These are phyloP conservation scores for Huntiella omanensis DNA, from an alignment of 2,329 filamentous ascomycete species.

Conservation along the genomic window DNA sequence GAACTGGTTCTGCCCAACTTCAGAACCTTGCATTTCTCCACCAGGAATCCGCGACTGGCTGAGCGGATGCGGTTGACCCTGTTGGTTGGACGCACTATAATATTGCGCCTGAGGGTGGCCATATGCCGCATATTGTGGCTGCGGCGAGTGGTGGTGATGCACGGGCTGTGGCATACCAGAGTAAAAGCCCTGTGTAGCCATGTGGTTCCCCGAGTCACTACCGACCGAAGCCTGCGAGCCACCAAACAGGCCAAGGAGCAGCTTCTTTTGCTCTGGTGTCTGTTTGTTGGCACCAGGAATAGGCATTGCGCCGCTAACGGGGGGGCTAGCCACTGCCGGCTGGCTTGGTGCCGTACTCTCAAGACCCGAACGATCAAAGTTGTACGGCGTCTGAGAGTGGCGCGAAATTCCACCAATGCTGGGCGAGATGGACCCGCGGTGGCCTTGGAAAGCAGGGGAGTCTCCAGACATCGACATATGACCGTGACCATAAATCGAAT, in stretches of 20 bases:
- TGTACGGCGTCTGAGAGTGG: conserved; percentile 11
- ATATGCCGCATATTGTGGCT: conserved; percentile 8
- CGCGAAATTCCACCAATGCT: conserved; percentile 10
- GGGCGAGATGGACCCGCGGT: conserved; percentile 8
- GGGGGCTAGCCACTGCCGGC: conserved; percentile 15
- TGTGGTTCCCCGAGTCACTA: neutral
- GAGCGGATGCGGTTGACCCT: conserved; percentile 8
- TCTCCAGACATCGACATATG: conserved; percentile 5
- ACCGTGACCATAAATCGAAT: conserved; percentile 8
- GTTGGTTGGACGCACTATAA: conserved; percentile 8
- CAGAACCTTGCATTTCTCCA: neutral
- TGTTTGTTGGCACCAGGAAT: conserved; percentile 16
- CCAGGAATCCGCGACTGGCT: conserved; percentile 9
- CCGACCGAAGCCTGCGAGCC: conserved; percentile 22
- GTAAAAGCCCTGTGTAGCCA: conserved; percentile 1
- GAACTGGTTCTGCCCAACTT: too few relatives aligned
- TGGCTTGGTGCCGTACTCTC: conserved; percentile 10
- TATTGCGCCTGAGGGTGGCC: conserved; percentile 8
- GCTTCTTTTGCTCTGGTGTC: conserved; percentile 23
- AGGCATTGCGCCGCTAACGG: conserved; percentile 16
- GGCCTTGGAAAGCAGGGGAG: conserved; percentile 4
- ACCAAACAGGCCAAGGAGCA: conserved; percentile 44
- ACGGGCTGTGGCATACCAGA: conserved; percentile 1
- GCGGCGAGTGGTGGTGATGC: conserved; percentile 6
- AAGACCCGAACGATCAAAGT: conserved; percentile 8